Conservation (phyloP, 2,329 filamentous ascomycete genomes). For the Alternaria arborescens region DNA sequence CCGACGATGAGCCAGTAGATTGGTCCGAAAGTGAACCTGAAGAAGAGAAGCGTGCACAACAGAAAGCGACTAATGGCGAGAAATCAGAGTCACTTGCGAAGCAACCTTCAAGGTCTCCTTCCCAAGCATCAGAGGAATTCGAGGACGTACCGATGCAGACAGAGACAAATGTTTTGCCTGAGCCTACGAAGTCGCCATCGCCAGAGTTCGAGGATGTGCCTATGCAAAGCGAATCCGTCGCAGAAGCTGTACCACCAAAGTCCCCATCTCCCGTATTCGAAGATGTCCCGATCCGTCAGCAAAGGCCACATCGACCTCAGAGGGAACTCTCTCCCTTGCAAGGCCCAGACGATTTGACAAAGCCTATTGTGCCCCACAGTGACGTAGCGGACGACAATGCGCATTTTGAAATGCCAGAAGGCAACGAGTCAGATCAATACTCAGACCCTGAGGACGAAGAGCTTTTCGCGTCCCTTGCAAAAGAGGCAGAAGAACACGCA, state of each 20-base stretch:
- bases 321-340: slow-evolving; percentile 39
- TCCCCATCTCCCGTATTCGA: slow-evolving; percentile 62
- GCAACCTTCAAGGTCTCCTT: slow-evolving; percentile 49
- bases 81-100: slow-evolving; percentile 40
- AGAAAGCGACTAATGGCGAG: not conserved
- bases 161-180: slow-evolving; percentile 15
- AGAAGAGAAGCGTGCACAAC: slow-evolving; percentile 20
- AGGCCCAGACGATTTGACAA: slow-evolving; percentile 40
- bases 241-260: slow-evolving; percentile 29
- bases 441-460: slow-evolving; percentile 94
- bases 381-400: slow-evolving; percentile 43
- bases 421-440: slow-evolving; percentile 51
- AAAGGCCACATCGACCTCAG: slow-evolving; percentile 20
- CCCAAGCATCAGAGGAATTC: slow-evolving; percentile 60
- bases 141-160: slow-evolving; percentile 55
- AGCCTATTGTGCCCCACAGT: slow-evolving; percentile 41
- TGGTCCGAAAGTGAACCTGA: slow-evolving; percentile 64
- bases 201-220: slow-evolving; percentile 62
- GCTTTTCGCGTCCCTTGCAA: slow-evolving; percentile 82
- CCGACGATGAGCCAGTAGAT: slow-evolving; percentile 55
- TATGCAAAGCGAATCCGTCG: slow-evolving; percentile 21
- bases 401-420: slow-evolving; percentile 34
- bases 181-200: slow-evolving; percentile 52
- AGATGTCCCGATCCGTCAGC: slow-evolving; percentile 53
- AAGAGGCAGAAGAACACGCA: slow-evolving; percentile 92